Evolutionary conservation across 805 yeast species (phyloP).

Genomic region (Jamesozyma piceae): DNA sequence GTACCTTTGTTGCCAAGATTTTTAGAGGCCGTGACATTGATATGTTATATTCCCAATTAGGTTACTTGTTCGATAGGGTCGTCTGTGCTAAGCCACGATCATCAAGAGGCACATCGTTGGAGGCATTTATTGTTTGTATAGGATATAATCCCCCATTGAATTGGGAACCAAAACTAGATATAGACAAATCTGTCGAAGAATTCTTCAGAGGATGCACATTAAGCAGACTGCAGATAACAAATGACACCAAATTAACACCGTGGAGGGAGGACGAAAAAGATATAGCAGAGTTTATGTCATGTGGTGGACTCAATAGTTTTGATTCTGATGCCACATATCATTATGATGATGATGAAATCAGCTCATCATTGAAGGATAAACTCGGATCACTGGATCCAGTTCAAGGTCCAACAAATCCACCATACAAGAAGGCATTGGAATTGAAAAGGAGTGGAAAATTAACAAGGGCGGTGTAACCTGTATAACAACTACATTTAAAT

Average conservation of each 20-base stretch:
- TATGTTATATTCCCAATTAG: slow-evolving; percentile 82
- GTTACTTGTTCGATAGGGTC: slow-evolving; percentile 74
- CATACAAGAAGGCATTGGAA: slow-evolving; percentile 86
- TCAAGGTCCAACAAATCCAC: slow-evolving; percentile 93
- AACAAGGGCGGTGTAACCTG: slow-evolving; percentile 23
- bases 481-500: background rate
- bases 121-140: slow-evolving; percentile 86
- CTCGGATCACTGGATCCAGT: slow-evolving; percentile 69
- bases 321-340: slow-evolving; percentile 93
- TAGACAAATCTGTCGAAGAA: slow-evolving; percentile 63
- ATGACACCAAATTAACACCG: slow-evolving; percentile 28
- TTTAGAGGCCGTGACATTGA: slow-evolving; percentile 96
- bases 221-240: slow-evolving; percentile 5
- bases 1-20: slow-evolving; percentile 90
- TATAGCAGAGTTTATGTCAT: slow-evolving; percentile 88
- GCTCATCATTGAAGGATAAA: slow-evolving; percentile 2
- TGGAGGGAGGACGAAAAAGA: slow-evolving; percentile 52
- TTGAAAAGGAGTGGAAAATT: slow-evolving; percentile 68
- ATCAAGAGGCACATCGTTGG: slow-evolving; percentile 88
- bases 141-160: slow-evolving; percentile 77
- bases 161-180: slow-evolving; percentile 64
- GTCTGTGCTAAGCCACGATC: slow-evolving; percentile 95
- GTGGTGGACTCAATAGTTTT: slow-evolving; percentile 81
- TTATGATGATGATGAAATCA: slow-evolving; percentile 19
- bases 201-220: slow-evolving; percentile 53